These are phyloP conservation scores for Phanerodontia chrysosporium DNA, from an alignment of 768 basidiomycete genomes.

Conservation along the genomic window DNA sequence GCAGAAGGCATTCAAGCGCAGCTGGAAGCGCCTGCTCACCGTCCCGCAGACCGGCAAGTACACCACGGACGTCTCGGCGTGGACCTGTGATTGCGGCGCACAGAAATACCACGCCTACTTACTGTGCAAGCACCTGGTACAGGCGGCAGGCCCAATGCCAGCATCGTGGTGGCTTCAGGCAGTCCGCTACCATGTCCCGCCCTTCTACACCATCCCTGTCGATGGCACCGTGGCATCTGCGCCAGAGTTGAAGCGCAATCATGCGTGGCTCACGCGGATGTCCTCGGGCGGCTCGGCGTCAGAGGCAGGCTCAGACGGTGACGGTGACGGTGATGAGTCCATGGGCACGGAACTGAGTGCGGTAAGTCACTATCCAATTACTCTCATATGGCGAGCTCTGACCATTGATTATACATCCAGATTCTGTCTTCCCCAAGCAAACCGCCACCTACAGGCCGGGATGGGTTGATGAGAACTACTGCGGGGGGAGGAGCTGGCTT, in stretches of 20 bases:
- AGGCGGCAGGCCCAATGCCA: neutral
- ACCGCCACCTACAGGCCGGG: constrained; percentile 2
- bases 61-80: neutral
- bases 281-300: neutral
- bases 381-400: neutral
- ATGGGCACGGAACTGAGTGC: too few species aligned
- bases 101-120: constrained; percentile 14
- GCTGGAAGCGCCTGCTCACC: constrained; percentile 7
- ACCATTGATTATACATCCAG: neutral
- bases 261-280: constrained; percentile 2
- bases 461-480: constrained; percentile 3
- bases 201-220: constrained; percentile 13
- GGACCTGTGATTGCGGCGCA: constrained; percentile 13
- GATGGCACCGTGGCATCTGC: neutral
- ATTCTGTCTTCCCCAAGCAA: constrained; percentile 12
- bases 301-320: too few species aligned
- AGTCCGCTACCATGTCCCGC: constrained; percentile 4
- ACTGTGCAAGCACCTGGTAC: constrained; percentile 15
- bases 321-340: neutral
- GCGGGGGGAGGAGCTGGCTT: constrained; percentile 9
- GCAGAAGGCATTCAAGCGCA: constrained; percentile 1
- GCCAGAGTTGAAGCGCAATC: neutral
- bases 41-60: constrained; percentile 7
- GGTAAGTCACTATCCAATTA: too few species aligned
- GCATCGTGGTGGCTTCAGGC: neutral